phyloP scores from a whole-genome alignment of 2,329 filamentous ascomycete genomes.

The Thermoascus crustaceus region DNA sequence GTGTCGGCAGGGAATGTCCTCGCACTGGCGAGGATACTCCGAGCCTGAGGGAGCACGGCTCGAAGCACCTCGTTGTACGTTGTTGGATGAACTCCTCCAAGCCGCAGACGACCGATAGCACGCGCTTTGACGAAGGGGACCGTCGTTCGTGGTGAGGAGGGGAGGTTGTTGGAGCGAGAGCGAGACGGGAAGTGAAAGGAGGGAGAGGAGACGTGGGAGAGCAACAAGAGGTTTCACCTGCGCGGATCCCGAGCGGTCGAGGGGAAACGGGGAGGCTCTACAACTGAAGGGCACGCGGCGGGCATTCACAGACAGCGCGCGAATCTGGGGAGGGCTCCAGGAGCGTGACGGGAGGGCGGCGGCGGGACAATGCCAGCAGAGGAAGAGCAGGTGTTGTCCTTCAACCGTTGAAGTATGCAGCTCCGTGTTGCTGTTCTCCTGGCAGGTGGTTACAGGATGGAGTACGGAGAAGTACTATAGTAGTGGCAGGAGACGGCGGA shows the following conservation, averaged over 20 bases:
- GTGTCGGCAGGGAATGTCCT: neutral
- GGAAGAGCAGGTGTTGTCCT: too few species aligned
- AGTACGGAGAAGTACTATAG: too few species aligned
- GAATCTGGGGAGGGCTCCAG: too few species aligned
- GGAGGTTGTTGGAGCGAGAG: conserved; percentile 3
- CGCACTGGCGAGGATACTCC: conserved; percentile 1
- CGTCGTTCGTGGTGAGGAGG: too few species aligned
- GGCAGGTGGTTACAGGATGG: too few species aligned
- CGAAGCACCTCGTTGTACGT: neutral
- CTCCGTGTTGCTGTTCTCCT: too few species aligned
- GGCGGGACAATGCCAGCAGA: too few species aligned
- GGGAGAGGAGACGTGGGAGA: conserved; percentile 3
- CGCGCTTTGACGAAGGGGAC: neutral
- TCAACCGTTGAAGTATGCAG: too few species aligned
- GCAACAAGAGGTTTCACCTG: neutral
- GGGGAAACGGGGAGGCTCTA: neutral
- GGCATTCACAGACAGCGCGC: too few species aligned
- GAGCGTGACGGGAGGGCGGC: too few species aligned
- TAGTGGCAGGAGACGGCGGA: too few species aligned
- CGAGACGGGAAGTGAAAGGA: neutral
- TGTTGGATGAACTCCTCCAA: neutral
- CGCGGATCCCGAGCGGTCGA: neutral
- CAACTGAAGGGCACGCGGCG: too few species aligned
- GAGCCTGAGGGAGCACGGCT: conserved; percentile 1
- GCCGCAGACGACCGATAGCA: neutral